Conservation (phyloP, 1,284 basidiomycete genomes). For the Leccinum pallidistipes region DNA sequence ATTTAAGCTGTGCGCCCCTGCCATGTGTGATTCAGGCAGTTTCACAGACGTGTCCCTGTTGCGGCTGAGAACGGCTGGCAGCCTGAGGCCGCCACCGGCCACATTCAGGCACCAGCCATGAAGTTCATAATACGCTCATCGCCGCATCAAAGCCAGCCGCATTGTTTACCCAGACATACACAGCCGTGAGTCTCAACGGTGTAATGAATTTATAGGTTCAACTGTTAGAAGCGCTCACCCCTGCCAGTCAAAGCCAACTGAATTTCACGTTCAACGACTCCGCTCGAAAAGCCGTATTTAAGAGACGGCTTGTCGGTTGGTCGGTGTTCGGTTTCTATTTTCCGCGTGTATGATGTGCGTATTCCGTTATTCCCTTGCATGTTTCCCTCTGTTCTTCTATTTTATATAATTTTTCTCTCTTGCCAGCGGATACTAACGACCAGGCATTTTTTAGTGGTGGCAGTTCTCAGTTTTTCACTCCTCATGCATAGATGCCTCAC, state of each 20-base stretch:
- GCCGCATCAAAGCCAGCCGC: conserved; percentile 17
- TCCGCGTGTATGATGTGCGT: conserved; percentile 30
- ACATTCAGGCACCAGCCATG: conserved; percentile 19
- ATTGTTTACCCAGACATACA: conserved; percentile 18
- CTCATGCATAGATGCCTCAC: conserved; percentile 34
- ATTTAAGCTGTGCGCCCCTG: conserved; percentile 6
- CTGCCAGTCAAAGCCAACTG: conserved; percentile 1
- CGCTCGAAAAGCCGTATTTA: conserved; percentile 23
- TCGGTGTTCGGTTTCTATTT: conserved; percentile 18
- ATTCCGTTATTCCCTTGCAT: not conserved
- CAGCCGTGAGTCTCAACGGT: conserved; percentile 8
- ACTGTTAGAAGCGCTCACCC: not conserved
- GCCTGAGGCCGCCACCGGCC: conserved; percentile 11
- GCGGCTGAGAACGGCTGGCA: not conserved
- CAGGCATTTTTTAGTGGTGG: conserved; percentile 11
- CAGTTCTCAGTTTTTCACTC: conserved; percentile 13
- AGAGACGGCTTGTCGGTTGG: not conserved
- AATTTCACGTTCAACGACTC: conserved; percentile 14
- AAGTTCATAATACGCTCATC: not conserved
- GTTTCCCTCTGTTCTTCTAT: not conserved
- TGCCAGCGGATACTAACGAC: conserved; percentile 6
- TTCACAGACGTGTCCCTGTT: conserved; percentile 6
- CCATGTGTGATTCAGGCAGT: conserved; percentile 9
- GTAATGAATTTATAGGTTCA: not conserved
- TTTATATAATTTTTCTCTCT: not conserved